Base-by-base conservation (phyloP, 1,284 basidiomycete genomes). In the Lignosus rhinocerotis region DNA sequence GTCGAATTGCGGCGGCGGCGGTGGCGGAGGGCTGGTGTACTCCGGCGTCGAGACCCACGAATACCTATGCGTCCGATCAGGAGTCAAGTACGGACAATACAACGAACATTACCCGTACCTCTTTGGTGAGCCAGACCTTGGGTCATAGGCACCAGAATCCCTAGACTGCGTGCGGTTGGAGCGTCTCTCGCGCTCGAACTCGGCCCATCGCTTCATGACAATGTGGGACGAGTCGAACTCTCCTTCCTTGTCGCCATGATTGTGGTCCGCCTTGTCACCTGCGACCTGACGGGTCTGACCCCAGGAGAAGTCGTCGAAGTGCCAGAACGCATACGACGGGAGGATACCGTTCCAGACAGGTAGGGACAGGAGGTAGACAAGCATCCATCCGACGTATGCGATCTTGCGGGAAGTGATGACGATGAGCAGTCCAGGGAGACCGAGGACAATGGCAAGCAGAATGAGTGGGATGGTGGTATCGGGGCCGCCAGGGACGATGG, bases 241-340 rank as follows among this genome's bases (percentile, higher is more conserved):
- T 73, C 96, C 97, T 59, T 94, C 91, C 76, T 96, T 97, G 71
- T 93, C 93, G 34, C 88, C 93, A 67, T 94, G 92, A 57, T 84
- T 76, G 21, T 16, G 52, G 14, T 67, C 82, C 36, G 80, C 86
- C 64, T 82, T 83, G 66, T 92, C 91, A 10, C 93, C 93, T 53
- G 85, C 81, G 61, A 98, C 80, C 76, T 87, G 89, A 63, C 96
- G 84, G 36, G 96, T 98, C 75, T 96, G 92, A 77, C 97, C 97
- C 96, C 96, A 99, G 17, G 93, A 94, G 76, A 99, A 99, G 80
- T 99, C 97, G 72, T 99, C 96, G 74, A 99, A 98, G 76, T 98
- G 95, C 95, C 96, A 98, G 78, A 94, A 99, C 36, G 96, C 85
- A 75, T 98, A 98, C 2, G 93, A 88, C 1, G 95, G 96, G 10